These are phyloP conservation scores for Macrocybe gigantea DNA, from an alignment of 768 basidiomycete genomes.

Conservation along the genomic window DNA sequence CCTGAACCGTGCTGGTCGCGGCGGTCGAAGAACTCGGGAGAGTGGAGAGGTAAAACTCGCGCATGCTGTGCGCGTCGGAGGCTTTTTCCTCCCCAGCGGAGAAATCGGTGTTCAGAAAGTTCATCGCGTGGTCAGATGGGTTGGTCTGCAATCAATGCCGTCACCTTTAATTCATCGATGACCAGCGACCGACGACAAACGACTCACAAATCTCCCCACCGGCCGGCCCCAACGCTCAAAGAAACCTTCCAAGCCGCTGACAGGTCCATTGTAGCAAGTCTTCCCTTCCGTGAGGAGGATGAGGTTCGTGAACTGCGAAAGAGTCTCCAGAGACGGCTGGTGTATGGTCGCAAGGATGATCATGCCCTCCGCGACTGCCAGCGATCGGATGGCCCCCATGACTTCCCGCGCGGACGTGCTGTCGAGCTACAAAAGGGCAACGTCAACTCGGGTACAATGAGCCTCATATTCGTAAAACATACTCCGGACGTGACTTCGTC, in stretches of 20 bases:
- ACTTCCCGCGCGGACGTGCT: constrained; percentile 40
- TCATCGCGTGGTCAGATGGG: constrained; percentile 57
- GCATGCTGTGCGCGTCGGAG: constrained; percentile 20
- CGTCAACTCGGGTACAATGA: not conserved
- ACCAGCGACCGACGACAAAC: not conserved
- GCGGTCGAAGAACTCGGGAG: not conserved
- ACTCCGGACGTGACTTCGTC: constrained; percentile 59
- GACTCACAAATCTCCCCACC: constrained; percentile 25
- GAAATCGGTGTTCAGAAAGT: constrained; percentile 49
- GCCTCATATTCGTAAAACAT: constrained; percentile 3
- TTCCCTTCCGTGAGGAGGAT: constrained; percentile 52
- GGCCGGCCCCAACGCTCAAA: constrained; percentile 34
- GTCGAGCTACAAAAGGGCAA: constrained; percentile 29
- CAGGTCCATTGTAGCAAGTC: constrained; percentile 35
- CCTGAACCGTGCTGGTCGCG: not conserved
- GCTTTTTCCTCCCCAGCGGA: constrained; percentile 8
- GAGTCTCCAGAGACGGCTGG: constrained; percentile 58
- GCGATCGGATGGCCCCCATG: constrained; percentile 33
- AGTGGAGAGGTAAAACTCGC: constrained; percentile 27
- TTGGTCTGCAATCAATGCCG: constrained; percentile 28
- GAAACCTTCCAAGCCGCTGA: constrained; percentile 32
- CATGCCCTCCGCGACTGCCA: constrained; percentile 42
- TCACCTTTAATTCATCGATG: constrained; percentile 9
- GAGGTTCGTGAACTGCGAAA: constrained; percentile 54
- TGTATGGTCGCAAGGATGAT: constrained; percentile 64